Conservation (phyloP, 176 grass and related monocot genomes). For the Musa troglodytarum region DNA sequence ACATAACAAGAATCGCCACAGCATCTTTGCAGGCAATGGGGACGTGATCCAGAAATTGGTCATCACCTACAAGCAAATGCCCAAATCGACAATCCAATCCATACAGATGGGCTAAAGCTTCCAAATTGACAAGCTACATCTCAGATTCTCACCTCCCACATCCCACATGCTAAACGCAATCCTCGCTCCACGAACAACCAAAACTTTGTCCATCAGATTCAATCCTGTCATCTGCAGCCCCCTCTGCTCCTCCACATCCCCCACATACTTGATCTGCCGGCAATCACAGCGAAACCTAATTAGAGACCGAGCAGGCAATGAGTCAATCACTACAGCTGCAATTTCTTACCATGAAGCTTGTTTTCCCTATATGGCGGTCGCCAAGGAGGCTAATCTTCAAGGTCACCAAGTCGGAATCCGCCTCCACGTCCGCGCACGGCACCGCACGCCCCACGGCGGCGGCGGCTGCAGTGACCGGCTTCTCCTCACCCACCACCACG, state of each 20-base stretch:
- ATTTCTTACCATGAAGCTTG: slow-evolving; percentile 91
- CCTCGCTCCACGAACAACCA: slow-evolving; percentile 51
- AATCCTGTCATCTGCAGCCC: slow-evolving; percentile 81
- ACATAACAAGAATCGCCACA: slow-evolving; percentile 89
- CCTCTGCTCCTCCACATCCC: slow-evolving; percentile 57
- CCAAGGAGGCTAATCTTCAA: slow-evolving; percentile 97
- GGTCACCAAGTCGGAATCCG: slow-evolving; percentile 41
- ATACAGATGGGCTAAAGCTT: too few relatives aligned
- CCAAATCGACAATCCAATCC: background rate
- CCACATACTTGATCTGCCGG: slow-evolving; percentile 76
- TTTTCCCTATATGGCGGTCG: slow-evolving; percentile 85
- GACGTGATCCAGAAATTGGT: slow-evolving; percentile 49
- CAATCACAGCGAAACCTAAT: background rate
- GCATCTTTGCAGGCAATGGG: slow-evolving; percentile 95
- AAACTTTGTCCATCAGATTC: slow-evolving; percentile 94
- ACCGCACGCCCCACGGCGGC: background rate
- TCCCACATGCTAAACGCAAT: slow-evolving; percentile 93
- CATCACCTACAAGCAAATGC: slow-evolving; percentile 48
- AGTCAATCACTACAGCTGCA: background rate
- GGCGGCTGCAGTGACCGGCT: background rate
- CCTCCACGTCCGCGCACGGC: slow-evolving; percentile 8
- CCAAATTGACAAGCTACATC: too few relatives aligned
- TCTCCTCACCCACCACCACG: background rate
- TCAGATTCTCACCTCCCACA: slow-evolving; percentile 47
- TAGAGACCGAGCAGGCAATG: background rate